These are phyloP conservation scores for Aspergillus viridinutans DNA, from an alignment of 2,329 filamentous ascomycete genomes.

Conservation along the genomic window DNA sequence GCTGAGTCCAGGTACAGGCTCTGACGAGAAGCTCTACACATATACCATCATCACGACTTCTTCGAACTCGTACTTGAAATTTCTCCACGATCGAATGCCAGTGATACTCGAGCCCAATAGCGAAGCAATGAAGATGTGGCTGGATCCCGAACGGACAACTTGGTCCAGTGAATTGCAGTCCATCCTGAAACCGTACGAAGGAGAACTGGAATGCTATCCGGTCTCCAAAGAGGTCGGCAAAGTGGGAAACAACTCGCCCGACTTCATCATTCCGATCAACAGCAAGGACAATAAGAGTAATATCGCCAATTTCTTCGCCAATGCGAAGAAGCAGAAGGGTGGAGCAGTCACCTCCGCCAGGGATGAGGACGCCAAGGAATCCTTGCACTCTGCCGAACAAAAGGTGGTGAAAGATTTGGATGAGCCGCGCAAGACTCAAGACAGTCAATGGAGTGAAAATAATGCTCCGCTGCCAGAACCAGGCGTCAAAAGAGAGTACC, in stretches of 20 bases:
- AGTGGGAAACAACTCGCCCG: slow-evolving; percentile 83
- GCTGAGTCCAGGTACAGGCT: slow-evolving; percentile 38
- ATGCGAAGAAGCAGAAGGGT: slow-evolving; percentile 39
- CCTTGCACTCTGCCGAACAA: slow-evolving; percentile 33
- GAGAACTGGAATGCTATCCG: slow-evolving; percentile 77
- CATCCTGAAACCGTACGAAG: slow-evolving; percentile 72
- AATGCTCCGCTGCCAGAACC: slow-evolving; percentile 49
- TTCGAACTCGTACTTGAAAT: slow-evolving; percentile 75
- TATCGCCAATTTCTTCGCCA: slow-evolving; percentile 88
- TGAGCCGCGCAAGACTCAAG: slow-evolving; percentile 37
- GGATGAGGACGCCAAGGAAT: slow-evolving; percentile 15
- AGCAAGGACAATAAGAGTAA: slow-evolving; percentile 87
- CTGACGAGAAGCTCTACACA: slow-evolving; percentile 70
- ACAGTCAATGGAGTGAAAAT: slow-evolving; percentile 46
- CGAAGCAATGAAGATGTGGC: slow-evolving; percentile 66
- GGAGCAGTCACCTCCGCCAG: slow-evolving; percentile 24
- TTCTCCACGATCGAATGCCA: slow-evolving; percentile 93
- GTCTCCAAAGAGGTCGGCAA: slow-evolving; percentile 89
- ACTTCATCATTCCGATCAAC: slow-evolving; percentile 76
- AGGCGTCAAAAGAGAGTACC: slow-evolving; percentile 48
- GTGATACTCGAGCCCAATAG: slow-evolving; percentile 79
- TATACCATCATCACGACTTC: slow-evolving; percentile 93
- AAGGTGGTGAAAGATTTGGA: slow-evolving; percentile 12
- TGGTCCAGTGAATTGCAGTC: slow-evolving; percentile 78
- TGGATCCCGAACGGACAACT: slow-evolving; percentile 66